phyloP scores from a whole-genome alignment of 2,329 filamentous ascomycete species.

The Penicillium sp. region DNA sequence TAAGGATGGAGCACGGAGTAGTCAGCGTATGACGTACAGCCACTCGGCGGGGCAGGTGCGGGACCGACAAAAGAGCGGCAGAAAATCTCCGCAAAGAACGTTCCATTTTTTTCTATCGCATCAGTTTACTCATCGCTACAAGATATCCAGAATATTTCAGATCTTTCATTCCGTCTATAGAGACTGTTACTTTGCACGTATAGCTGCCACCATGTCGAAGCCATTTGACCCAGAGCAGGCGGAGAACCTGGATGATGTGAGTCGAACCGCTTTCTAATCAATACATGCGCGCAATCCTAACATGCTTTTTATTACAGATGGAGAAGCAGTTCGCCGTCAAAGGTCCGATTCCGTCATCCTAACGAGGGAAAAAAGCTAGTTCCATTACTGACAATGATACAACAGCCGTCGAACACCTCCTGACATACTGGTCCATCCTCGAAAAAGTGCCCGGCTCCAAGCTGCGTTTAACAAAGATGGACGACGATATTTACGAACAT shows the following conservation, averaged over 20 bases:
- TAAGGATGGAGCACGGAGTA: background rate
- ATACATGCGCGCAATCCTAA: slow-evolving; percentile 22
- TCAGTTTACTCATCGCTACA: background rate
- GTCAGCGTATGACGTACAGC: slow-evolving; percentile 8
- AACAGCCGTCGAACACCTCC: slow-evolving; percentile 82
- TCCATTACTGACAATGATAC: background rate
- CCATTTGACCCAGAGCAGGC: slow-evolving; percentile 58
- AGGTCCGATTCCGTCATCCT: slow-evolving; percentile 47
- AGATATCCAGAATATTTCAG: background rate
- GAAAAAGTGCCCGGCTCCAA: slow-evolving; percentile 85
- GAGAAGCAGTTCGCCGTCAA: slow-evolving; percentile 99
- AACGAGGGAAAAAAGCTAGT: background rate
- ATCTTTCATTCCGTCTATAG: background rate
- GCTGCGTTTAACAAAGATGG: slow-evolving; percentile 85
- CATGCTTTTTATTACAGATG: slow-evolving; percentile 56
- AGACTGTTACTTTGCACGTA: background rate
- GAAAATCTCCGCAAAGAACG: background rate
- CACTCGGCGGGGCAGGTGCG: background rate
- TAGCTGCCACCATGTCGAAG: slow-evolving; percentile 28
- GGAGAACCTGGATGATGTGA: slow-evolving; percentile 66
- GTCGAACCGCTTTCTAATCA: slow-evolving; percentile 26
- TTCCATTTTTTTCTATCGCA: background rate
- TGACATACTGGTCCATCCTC: slow-evolving; percentile 95
- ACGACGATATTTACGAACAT: slow-evolving; percentile 91
- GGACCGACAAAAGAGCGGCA: background rate